A percentile compares a stretch with the other conserved stretches of the same genome.
phyloP scores from a whole-genome alignment of 352 stramenopile genomes.

The Globisporangium megalacanthum region DNA sequence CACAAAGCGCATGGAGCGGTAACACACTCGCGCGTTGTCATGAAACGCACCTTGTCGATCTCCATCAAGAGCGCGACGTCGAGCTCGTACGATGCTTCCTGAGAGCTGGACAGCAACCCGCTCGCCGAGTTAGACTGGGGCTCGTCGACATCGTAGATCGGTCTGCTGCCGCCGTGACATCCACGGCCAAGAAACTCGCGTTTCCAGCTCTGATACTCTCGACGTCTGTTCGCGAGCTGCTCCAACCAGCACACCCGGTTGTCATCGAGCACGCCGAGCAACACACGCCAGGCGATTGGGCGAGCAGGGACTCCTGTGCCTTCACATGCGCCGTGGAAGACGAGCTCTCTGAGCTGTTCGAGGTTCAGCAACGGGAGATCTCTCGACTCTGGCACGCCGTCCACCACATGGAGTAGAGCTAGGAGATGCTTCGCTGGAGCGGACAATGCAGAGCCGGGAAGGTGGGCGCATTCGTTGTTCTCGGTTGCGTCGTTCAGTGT shows the following conservation, averaged over 20 bases:
- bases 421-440: too few relatives aligned
- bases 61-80: conserved; percentile 48
- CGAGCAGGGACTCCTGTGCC: conserved; percentile 7
- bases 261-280: conserved; percentile 31
- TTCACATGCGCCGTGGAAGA: conserved; percentile 10
- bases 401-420: too few relatives aligned
- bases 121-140: not conserved
- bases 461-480: too few relatives aligned
- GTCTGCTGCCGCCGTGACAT: conserved; percentile 2
- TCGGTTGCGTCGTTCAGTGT: too few relatives aligned
- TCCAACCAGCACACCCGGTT: conserved; percentile 12
- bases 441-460: too few relatives aligned
- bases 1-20: conserved; percentile 37
- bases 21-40: not conserved
- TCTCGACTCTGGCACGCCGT: too few relatives aligned
- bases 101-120: too few relatives aligned
- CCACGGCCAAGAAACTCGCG: conserved; percentile 26
- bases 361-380: too few relatives aligned
- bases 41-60: conserved; percentile 70
- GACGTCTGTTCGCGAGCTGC: conserved; percentile 14
- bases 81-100: conserved; percentile 10
- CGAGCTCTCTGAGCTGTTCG: conserved; percentile 14
- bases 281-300: conserved; percentile 29
- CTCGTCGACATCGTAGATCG: conserved; percentile 1
- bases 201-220: conserved; percentile 29